Evolutionary conservation across 208 protist species (phyloP).

Genomic region (Leishmania braziliensis): DNA sequence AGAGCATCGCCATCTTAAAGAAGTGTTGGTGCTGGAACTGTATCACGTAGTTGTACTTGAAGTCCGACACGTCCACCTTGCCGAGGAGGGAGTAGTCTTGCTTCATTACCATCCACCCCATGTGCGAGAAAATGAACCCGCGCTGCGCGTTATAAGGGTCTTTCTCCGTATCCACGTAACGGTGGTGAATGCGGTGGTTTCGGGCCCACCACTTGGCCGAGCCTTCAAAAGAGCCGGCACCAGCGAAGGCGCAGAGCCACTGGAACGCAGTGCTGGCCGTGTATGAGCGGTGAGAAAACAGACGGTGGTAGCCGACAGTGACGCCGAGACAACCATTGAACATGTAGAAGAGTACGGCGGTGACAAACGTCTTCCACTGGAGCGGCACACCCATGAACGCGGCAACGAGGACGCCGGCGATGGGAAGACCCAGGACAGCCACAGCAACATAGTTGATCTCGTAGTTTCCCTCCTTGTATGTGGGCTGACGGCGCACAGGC

Average conservation of each 20-base stretch:
- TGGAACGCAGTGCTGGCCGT: slow-evolving; percentile 57
- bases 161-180: slow-evolving; percentile 90
- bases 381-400: slow-evolving; percentile 53
- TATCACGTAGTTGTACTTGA: slow-evolving; percentile 83
- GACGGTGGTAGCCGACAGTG: slow-evolving; percentile 89
- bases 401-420: slow-evolving; percentile 36
- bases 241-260: slow-evolving; percentile 78
- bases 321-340: slow-evolving; percentile 91
- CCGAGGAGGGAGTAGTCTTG: slow-evolving; percentile 83
- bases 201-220: slow-evolving; percentile 89
- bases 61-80: slow-evolving; percentile 86
- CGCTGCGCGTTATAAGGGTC: slow-evolving; percentile 92
- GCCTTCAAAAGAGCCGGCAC: slow-evolving; percentile 90
- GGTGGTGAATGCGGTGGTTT: slow-evolving; percentile 93
- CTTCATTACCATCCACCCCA: slow-evolving; percentile 94
- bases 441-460: slow-evolving; percentile 82
- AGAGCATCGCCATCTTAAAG: slow-evolving; percentile 83
- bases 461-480: slow-evolving; percentile 65
- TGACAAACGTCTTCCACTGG: slow-evolving; percentile 72
- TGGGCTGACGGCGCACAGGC: slow-evolving; percentile 44
- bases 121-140: slow-evolving; percentile 90
- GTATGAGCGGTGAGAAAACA: slow-evolving; percentile 91
- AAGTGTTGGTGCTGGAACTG: slow-evolving; percentile 89
- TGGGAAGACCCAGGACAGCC: slow-evolving; percentile 62
- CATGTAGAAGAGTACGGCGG: slow-evolving; percentile 71